Conservation (phyloP, 1,139 yeast species). For the Arxiozyma slooffiae region DNA sequence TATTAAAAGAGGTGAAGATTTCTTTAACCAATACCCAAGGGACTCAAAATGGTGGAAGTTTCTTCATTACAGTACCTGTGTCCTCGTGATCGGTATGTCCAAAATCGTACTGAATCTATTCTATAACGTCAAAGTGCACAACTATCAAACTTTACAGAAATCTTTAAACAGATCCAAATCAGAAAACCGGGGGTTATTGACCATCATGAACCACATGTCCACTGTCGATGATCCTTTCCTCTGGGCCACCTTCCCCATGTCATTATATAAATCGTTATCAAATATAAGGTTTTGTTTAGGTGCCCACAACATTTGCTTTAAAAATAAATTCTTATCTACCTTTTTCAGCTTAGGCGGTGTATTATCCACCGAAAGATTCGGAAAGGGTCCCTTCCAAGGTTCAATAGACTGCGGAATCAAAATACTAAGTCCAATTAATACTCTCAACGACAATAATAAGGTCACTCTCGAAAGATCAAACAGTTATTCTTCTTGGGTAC, state of each 20-base stretch:
- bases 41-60: slow-evolving; percentile 50
- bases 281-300: slow-evolving; percentile 90
- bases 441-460: slow-evolving; percentile 6
- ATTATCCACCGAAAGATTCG: slow-evolving; percentile 76
- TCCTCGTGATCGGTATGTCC: slow-evolving; percentile 54
- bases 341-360: slow-evolving; percentile 86
- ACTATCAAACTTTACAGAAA: slow-evolving; percentile 51
- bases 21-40: slow-evolving; percentile 56
- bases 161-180: slow-evolving; percentile 53
- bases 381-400: slow-evolving; percentile 87
- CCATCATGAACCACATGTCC: slow-evolving; percentile 95
- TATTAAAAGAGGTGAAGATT: slow-evolving; percentile 63
- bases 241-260: slow-evolving; percentile 79
- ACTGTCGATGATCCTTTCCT: slow-evolving; percentile 87
- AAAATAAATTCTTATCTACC: slow-evolving; percentile 40
- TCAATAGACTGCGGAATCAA: slow-evolving; percentile 84
- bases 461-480: neutral
- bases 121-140: slow-evolving; percentile 54
- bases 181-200: slow-evolving; percentile 66
- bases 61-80: slow-evolving; percentile 61
- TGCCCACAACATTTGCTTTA: slow-evolving; percentile 84
- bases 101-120: slow-evolving; percentile 51
- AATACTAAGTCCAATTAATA: slow-evolving; percentile 45
- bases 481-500: slow-evolving; percentile 75
- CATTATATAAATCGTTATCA: slow-evolving; percentile 52